Conservation (phyloP, 805 yeast species). For the Scheffersomyces spartinae region DNA sequence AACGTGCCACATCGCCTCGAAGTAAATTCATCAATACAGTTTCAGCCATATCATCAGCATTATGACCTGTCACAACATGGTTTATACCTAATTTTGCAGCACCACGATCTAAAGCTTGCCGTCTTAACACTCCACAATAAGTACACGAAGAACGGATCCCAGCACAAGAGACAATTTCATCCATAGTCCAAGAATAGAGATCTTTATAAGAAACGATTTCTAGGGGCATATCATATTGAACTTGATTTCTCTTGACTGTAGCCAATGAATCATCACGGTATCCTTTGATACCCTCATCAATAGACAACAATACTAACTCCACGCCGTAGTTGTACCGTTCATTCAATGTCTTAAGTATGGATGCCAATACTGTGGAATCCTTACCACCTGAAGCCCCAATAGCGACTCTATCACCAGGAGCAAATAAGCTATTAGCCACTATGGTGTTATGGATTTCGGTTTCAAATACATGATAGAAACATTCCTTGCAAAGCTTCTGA, state of each 20-base stretch:
- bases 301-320: constrained; percentile 69
- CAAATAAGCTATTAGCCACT: constrained; percentile 52
- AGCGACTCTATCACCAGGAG: constrained; percentile 79
- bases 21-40: constrained; percentile 90
- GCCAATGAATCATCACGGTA: constrained; percentile 95
- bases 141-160: constrained; percentile 94
- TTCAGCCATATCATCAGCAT: constrained; percentile 99
- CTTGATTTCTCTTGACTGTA: constrained; percentile 87
- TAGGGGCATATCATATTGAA: constrained; percentile 70
- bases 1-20: constrained; percentile 91
- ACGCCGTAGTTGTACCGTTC: constrained; percentile 84
- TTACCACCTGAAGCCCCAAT: constrained; percentile 99
- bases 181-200: constrained; percentile 97
- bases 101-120: constrained; percentile 96
- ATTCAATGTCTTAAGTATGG: constrained; percentile 74
- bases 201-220: constrained; percentile 80
- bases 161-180: constrained; percentile 88
- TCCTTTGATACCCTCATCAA: constrained; percentile 96
- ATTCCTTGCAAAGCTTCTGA: constrained; percentile 79
- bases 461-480: constrained; percentile 86
- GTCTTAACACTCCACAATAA: constrained; percentile 91
- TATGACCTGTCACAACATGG: constrained; percentile 96
- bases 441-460: constrained; percentile 93
- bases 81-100: constrained; percentile 74
- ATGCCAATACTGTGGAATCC: constrained; percentile 91